A percentile compares a stretch with the other conserved stretches of the same genome.
phyloP scores from a whole-genome alignment of 1,284 basidiomycete species.

The Cerioporus squamosus region DNA sequence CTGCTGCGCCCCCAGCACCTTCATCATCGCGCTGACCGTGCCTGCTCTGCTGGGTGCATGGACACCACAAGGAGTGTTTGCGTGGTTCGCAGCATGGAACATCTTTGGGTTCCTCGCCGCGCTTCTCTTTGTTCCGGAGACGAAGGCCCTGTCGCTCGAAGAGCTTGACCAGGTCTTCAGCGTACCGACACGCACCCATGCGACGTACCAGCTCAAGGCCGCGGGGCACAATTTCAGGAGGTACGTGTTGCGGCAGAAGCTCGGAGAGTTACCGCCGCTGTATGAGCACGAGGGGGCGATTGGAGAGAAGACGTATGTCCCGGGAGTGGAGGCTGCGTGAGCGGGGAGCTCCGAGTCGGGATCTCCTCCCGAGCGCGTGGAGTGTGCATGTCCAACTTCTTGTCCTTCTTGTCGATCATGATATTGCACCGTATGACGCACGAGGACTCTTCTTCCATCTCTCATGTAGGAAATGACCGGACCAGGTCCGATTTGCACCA shows the following conservation, averaged over 20 bases:
- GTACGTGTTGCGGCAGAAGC: slow-evolving; percentile 49
- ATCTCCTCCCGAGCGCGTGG: too few species aligned
- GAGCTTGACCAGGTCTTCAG: slow-evolving; percentile 69
- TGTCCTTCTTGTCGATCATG: too few species aligned
- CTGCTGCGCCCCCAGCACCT: slow-evolving; percentile 40
- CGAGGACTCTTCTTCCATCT: too few species aligned
- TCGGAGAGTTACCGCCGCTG: slow-evolving; percentile 44
- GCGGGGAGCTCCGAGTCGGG: too few species aligned
- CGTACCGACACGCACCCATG: slow-evolving; percentile 61
- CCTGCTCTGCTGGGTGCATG: slow-evolving; percentile 62
- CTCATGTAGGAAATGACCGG: too few species aligned
- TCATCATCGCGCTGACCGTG: slow-evolving; percentile 67
- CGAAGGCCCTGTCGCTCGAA: slow-evolving; percentile 76
- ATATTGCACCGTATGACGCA: too few species aligned
- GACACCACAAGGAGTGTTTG: slow-evolving; percentile 67
- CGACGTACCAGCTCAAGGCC: slow-evolving; percentile 58
- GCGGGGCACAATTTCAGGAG: slow-evolving; percentile 59
- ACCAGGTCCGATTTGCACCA: too few species aligned
- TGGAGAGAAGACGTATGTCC: background rate
- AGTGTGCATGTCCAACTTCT: too few species aligned
- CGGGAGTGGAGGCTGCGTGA: background rate
- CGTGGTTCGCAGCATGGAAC: slow-evolving; percentile 51
- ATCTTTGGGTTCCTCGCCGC: slow-evolving; percentile 52
- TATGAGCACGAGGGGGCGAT: slow-evolving; percentile 26
- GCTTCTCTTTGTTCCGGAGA: slow-evolving; percentile 76